These are phyloP conservation scores for Silene vulgaris DNA, from an alignment of 179 eudicot species.

Conservation along the genomic window DNA sequence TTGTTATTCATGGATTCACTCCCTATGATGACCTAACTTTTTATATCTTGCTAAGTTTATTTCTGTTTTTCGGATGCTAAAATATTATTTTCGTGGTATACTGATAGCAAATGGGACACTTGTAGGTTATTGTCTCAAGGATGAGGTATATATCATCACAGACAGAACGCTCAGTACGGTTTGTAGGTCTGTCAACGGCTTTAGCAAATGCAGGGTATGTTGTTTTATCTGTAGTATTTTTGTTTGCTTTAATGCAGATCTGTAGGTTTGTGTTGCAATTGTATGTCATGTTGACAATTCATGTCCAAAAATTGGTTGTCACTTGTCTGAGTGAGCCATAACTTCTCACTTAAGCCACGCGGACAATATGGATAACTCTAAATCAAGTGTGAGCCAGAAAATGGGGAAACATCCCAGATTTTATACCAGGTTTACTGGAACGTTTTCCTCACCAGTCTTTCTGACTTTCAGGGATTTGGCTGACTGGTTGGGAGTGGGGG, in stretches of 20 bases:
- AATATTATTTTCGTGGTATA: conserved; percentile 3
- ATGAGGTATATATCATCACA: conserved; percentile 99
- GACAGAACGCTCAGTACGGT: conserved; percentile 84
- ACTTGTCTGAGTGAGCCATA: neutral
- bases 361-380: neutral
- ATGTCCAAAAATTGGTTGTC: conserved; percentile 4
- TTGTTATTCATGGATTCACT: neutral
- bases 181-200: conserved; percentile 97
- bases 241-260: neutral
- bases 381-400: neutral
- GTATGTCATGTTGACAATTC: neutral
- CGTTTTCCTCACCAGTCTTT: conserved; percentile 9
- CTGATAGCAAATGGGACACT: conserved; percentile 14
- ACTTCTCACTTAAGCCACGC: neutral
- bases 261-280: neutral
- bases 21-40: too few relatives aligned
- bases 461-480: conserved; percentile 67
- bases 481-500: conserved; percentile 95
- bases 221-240: neutral
- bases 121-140: conserved; percentile 91
- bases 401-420: neutral
- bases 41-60: neutral
- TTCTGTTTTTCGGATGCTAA: neutral
- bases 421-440: neutral
- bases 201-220: conserved; percentile 95